Conservation (phyloP, 441 rosid genomes). For the Gossypium davidsonii region DNA sequence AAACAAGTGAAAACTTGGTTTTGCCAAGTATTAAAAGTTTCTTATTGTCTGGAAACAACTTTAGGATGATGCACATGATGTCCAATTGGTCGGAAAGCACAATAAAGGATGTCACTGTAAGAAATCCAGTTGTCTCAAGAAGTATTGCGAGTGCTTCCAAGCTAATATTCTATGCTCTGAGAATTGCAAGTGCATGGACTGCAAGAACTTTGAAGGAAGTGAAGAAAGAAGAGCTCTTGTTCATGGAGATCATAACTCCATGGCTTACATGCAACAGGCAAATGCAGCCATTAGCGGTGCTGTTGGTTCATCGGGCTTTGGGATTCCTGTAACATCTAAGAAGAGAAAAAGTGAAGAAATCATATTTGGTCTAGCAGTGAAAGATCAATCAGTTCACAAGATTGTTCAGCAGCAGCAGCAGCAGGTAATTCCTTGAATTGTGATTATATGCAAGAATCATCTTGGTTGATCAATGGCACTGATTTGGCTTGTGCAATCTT, state of each 20-base stretch:
- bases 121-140: constrained; percentile 92
- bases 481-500: neutral
- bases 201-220: constrained; percentile 93
- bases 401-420: constrained; percentile 16
- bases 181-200: constrained; percentile 87
- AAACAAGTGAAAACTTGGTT: neutral
- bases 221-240: constrained; percentile 68
- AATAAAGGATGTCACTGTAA: constrained; percentile 92
- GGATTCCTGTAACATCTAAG: constrained; percentile 34
- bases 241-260: constrained; percentile 60
- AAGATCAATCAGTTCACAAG: constrained; percentile 24
- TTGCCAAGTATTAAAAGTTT: neutral
- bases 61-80: constrained; percentile 67
- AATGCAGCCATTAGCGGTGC: constrained; percentile 88
- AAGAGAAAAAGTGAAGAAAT: constrained; percentile 54
- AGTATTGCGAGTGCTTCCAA: constrained; percentile 95
- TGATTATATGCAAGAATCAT: constrained; percentile 5
- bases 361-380: constrained; percentile 24
- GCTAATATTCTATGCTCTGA: constrained; percentile 89
- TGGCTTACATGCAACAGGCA: constrained; percentile 71
- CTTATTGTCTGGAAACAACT: constrained; percentile 12
- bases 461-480: neutral
- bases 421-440: constrained; percentile 34
- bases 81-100: constrained; percentile 60
- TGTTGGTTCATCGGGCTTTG: constrained; percentile 67